Conservation (phyloP, 331 rosid species). For the Cydonia oblonga region DNA sequence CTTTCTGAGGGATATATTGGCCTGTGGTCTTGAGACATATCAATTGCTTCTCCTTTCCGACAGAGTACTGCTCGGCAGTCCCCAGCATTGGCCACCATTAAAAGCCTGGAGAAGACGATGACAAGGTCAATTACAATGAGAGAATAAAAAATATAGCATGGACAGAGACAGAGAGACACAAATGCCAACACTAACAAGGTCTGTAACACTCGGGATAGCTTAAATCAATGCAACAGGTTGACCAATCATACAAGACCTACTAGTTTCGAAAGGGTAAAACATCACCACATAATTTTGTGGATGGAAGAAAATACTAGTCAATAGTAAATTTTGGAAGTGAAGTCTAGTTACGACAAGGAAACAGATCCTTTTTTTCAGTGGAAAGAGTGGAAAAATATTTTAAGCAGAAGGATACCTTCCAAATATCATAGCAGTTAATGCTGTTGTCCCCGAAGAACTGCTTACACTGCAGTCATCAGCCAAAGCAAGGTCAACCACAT, state of each 20-base stretch:
- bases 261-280: not conserved
- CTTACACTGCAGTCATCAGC: conserved; percentile 70
- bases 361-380: not conserved
- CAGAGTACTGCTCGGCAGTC: conserved; percentile 95
- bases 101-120: conserved; percentile 37
- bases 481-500: conserved; percentile 69
- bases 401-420: conserved; percentile 52
- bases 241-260: conserved; percentile 7
- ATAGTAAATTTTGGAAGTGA: not conserved
- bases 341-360: not conserved
- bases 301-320: not conserved
- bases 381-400: not conserved
- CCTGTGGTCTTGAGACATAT: conserved; percentile 95
- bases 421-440: conserved; percentile 68
- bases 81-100: conserved; percentile 93
- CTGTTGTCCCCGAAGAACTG: conserved; percentile 83
- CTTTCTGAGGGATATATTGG: conserved; percentile 59
- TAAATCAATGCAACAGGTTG: not conserved
- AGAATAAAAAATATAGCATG: not conserved
- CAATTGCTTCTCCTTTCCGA: conserved; percentile 78
- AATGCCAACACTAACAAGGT: no score
- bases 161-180: no score
- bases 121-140: conserved; percentile 12
- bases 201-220: no score
- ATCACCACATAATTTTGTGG: not conserved